A percentile compares a stretch with the other conserved stretches of the same genome.
Conservation (phyloP, 108 stramenopile species). For the Cyclotella choctawhatcheeana region DNA sequence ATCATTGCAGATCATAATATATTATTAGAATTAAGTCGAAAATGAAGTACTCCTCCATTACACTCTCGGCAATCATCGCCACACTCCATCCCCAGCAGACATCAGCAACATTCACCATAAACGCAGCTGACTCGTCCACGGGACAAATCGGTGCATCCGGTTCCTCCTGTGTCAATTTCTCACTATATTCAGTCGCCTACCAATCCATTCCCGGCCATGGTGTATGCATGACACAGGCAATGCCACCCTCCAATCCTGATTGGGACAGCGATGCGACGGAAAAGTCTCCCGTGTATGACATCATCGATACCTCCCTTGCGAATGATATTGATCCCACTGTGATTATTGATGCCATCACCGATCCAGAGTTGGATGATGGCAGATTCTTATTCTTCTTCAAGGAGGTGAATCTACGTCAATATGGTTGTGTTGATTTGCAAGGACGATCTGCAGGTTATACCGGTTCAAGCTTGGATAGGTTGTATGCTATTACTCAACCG, state of each 20-base stretch:
- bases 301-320: background rate
- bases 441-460: conserved; percentile 15
- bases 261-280: background rate
- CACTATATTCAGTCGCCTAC: conserved; percentile 3
- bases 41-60: background rate
- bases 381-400: background rate
- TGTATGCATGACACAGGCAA: conserved; percentile 12
- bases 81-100: no score
- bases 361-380: conserved; percentile 10
- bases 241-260: conserved; percentile 3
- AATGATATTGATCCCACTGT: conserved; percentile 15
- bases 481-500: background rate
- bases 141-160: conserved; percentile 24
- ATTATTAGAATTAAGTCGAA: background rate
- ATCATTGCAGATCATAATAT: no score
- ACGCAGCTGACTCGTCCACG: conserved; percentile 12
- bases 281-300: conserved; percentile 9
- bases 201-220: conserved; percentile 17
- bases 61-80: background rate
- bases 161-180: background rate
- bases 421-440: conserved; percentile 26
- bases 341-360: conserved; percentile 20
- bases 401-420: conserved; percentile 18
- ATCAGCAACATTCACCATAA: conserved; percentile 12
- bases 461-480: background rate